Base-by-base conservation (phyloP, 176 grass and related monocot genomes). In the Pharus latifolius region DNA sequence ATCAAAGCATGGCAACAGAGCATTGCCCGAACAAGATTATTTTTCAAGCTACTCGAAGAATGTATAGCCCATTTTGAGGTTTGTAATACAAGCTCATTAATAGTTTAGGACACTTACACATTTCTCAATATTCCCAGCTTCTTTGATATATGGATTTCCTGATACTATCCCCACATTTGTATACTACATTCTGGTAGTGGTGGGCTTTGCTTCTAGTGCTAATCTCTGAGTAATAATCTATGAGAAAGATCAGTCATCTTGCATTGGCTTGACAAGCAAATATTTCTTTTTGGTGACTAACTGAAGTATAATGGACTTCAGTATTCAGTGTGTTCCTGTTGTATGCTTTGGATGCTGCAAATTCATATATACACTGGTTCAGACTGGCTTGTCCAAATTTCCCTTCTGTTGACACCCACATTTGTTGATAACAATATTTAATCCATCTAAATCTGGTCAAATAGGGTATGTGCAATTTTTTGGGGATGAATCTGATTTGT, bases 31-130 rank as follows among this genome's bases (percentile, higher is more conserved):
- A 99, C 95, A 16, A 81, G 90, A 94, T 75, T 99, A 46, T 99
- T 99, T 55, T 99, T 99, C 78, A 99, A 99, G 76, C 95, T 99
- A 70, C 84, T 99, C 55, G 95, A 99, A 94, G 95, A 99, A 83
- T 94, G 95, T 69, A 88, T 94, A 53, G 24, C 82, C 31, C 84
- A 99, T 85, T 99, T 99, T 60, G 95, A 99, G 95, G 95, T 99
- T 51, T 27, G 89, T 92, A 49, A 33, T 59, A 27, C 56, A 27
- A 60, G 30, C 57, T 55, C 34, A 23, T 80, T 51, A 23, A 12
- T 27, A 51, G 25, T 70, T 77, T 50, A 59, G 57, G 57, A 59
- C 56, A 22, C 13, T 56, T 5, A 53, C 72, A 9, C 45, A 24
- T 41, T 54, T 67, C 4, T 63, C 45, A 78, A 38, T 76, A 72